Evolutionary conservation across 805 yeast genomes (phyloP), one percentile per base, ranked within the genome.

Genomic region (Komagataella kurtzmanii): DNA sequence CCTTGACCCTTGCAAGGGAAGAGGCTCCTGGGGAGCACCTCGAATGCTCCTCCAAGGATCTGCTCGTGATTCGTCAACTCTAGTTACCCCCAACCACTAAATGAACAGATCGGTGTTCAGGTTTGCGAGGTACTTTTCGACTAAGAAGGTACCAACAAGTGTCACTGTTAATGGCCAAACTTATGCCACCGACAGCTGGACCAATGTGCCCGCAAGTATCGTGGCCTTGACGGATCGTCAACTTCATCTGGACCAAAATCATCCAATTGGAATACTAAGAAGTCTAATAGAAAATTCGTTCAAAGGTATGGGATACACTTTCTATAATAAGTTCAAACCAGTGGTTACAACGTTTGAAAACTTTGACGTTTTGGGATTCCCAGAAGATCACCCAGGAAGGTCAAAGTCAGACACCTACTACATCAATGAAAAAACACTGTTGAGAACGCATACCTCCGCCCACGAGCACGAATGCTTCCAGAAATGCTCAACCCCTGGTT

Each of bases 381-480:
- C 97, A 1, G 60, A 65, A 43, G 95, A 90, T 61, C 99, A 93
- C 64, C 96, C 96, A 0, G 97, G 99, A 3, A 75, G 99, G 61
- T 80, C 93, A 17, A 85, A 79, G 60, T 85, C 95, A 3, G 99
- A 93, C 64, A 91, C 99, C 0, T 93, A 93, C 66, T 93, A 93
- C 61, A 63, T 93, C 51, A 90, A 93, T 67, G 74, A 80, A 51
- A 75, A 76, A 18, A 70, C 82, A 36, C 70, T 93, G 24, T 69
- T 93, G 54, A 73, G 99, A 61, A 93, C 99, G 0, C 99, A 93
- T 63, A 91, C 99, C 0, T 89, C 97, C 1, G 99, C 99, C 0
- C 99, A 93, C 65, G 99, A 93, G 67, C 79, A 77, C 57, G 89
- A 86, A 61, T 88, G 97, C 61, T 91, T 88, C 67, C 71, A 74